These are phyloP conservation scores for Schizosaccharomyces octosporus DNA, from an alignment of 805 yeast species.

Conservation along the genomic window DNA sequence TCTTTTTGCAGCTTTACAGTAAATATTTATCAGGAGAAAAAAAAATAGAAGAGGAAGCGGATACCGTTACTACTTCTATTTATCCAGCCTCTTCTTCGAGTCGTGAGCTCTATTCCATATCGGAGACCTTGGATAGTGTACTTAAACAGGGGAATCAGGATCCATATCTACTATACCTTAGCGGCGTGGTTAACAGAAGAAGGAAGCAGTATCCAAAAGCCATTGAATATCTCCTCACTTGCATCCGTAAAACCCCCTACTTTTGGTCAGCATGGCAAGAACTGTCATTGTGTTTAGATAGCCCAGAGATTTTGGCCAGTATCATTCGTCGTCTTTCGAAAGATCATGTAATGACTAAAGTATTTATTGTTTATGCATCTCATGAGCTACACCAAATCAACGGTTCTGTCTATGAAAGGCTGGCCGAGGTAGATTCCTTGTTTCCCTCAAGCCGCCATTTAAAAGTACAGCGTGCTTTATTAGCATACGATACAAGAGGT, in stretches of 20 bases:
- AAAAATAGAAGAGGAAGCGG: slow-evolving; percentile 41
- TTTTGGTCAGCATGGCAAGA: slow-evolving; percentile 94
- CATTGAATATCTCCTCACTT: slow-evolving; percentile 30
- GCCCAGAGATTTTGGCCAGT: slow-evolving; percentile 25
- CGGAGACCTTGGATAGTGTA: slow-evolving; percentile 16
- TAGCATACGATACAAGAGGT: slow-evolving; percentile 35
- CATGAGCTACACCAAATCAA: slow-evolving; percentile 64
- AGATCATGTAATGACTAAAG: slow-evolving; percentile 17
- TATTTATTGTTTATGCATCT: slow-evolving; percentile 40
- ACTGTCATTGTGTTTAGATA: slow-evolving; percentile 31
- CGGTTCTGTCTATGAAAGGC: slow-evolving; percentile 19
- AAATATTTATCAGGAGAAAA: slow-evolving; percentile 55
- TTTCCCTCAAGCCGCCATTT: slow-evolving; percentile 58
- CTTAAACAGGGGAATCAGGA: slow-evolving; percentile 12
- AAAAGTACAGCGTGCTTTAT: slow-evolving; percentile 57
- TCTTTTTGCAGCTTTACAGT: slow-evolving; percentile 46
- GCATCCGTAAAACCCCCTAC: slow-evolving; percentile 46
- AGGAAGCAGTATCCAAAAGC: slow-evolving; percentile 40
- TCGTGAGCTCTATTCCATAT: slow-evolving; percentile 14
- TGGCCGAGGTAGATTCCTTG: slow-evolving; percentile 24
- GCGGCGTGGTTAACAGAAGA: slow-evolving; percentile 41
- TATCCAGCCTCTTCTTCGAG: slow-evolving; percentile 13
- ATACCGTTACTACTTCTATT: slow-evolving; percentile 28
- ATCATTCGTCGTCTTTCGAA: background rate
- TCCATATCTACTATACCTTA: slow-evolving; percentile 46